Base-by-base conservation (phyloP, 352 stramenopile genomes). In the Thraustochytrium striatum region DNA sequence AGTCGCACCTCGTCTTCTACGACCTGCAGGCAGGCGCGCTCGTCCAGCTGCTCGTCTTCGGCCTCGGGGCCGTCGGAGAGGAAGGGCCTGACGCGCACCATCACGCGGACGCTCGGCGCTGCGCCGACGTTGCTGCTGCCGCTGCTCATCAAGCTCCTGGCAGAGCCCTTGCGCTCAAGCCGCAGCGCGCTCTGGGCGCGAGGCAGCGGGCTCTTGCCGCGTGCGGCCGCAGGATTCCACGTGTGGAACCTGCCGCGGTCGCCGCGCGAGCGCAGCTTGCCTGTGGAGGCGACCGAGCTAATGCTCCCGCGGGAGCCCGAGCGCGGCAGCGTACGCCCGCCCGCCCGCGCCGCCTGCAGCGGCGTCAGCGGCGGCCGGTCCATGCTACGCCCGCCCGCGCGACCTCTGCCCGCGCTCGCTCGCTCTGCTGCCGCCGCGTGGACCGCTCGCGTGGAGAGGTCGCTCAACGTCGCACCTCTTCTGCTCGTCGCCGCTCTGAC, bases 351-450 rank as follows among this genome's bases (percentile, higher is more conserved):
- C n/a, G n/a, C n/a, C 13, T 5, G 25, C 21, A 75, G 32, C 50
- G 65, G 65, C 50, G 65, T 75, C 19, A 75, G 65, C 44, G 65
- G 65, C n/a, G 65, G 65, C 30, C 65, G 25, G n/a, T 75, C 65
- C 65, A 75, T 75, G 3, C 33, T 72, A n/a, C 19, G n/a, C n/a
- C n/a, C n/a, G n/a, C n/a, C n/a, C n/a, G n/a, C n/a, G n/a, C n/a
- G n/a, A n/a, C n/a, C n/a, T n/a, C n/a, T n/a, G n/a, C n/a, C n/a
- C n/a, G n/a, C n/a, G n/a, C n/a, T n/a, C n/a, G n/a, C n/a, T n/a
- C n/a, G n/a, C n/a, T n/a, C n/a, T n/a, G n/a, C n/a, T n/a, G n/a
- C n/a, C n/a, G n/a, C n/a, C n/a, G n/a, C n/a, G n/a, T n/a, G n/a
- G n/a, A n/a, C n/a, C n/a, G n/a, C n/a, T n/a, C n/a, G n/a, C n/a